Percentiles rank a stretch among this genome's conserved stretches.
Evolutionary conservation across 2,329 filamentous ascomycete species (phyloP).

Genomic region (Ceratocystis ficicola): DNA sequence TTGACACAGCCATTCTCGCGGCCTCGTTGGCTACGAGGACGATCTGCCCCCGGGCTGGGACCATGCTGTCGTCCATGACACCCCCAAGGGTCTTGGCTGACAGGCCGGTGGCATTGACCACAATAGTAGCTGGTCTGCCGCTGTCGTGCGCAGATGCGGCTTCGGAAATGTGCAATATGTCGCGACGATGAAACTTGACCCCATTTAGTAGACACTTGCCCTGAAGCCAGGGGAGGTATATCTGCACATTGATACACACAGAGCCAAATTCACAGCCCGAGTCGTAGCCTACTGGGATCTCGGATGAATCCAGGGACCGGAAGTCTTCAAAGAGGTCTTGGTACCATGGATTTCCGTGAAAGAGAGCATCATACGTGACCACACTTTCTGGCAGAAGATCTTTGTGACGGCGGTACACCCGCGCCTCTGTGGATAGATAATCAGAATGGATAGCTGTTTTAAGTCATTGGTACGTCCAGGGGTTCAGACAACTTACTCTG

Average conservation of each 20-base stretch:
- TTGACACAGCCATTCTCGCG: constrained; percentile 55
- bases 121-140: constrained; percentile 32
- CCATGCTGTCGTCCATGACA: constrained; percentile 60
- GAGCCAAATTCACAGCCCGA: constrained; percentile 67
- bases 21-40: constrained; percentile 72
- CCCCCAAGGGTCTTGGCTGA: constrained; percentile 65
- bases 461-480: neutral
- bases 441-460: neutral
- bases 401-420: constrained; percentile 46
- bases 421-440: constrained; percentile 31
- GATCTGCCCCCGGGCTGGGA: constrained; percentile 70
- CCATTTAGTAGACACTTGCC: constrained; percentile 67
- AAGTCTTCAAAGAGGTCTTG: constrained; percentile 60
- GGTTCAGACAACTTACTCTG: constrained; percentile 40
- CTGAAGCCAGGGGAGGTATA: constrained; percentile 78
- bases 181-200: constrained; percentile 51
- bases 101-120: constrained; percentile 80
- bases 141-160: constrained; percentile 32
- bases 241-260: constrained; percentile 78
- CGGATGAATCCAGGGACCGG: constrained; percentile 43
- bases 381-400: constrained; percentile 36
- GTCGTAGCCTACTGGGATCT: constrained; percentile 53
- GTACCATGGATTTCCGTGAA: constrained; percentile 59
- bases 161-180: constrained; percentile 59
- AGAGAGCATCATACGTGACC: constrained; percentile 50